These are phyloP conservation scores for Podospora didyma DNA, from an alignment of 495 filamentous ascomycete species.

Conservation along the genomic window DNA sequence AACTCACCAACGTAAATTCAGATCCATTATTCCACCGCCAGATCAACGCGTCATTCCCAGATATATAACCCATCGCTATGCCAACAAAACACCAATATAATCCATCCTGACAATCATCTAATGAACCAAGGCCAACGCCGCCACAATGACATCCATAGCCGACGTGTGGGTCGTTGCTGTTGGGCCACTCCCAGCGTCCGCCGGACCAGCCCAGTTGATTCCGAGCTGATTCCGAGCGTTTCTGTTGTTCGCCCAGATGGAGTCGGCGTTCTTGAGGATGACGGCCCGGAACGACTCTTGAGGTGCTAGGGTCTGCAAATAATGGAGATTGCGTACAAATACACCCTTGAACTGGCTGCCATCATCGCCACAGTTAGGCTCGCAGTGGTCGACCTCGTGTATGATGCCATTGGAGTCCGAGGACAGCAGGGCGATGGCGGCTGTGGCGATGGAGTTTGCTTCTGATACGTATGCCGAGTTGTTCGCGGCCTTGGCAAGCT, in stretches of 20 bases:
- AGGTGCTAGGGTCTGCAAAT: conserved; percentile 51
- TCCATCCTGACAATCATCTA: background rate
- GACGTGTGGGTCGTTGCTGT: conserved; percentile 56
- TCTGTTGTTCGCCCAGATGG: conserved; percentile 63
- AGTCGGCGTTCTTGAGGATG: conserved; percentile 58
- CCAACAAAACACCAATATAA: background rate
- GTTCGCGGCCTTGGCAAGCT: conserved; percentile 54
- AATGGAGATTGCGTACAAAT: conserved; percentile 66
- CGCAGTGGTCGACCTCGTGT: conserved; percentile 54
- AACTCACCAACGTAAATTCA: too few relatives aligned
- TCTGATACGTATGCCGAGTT: conserved; percentile 49
- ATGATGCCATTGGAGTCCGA: conserved; percentile 56
- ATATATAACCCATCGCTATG: too few relatives aligned
- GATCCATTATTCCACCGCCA: too few relatives aligned
- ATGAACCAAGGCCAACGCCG: conserved; percentile 46
- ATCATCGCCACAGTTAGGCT: conserved; percentile 59
- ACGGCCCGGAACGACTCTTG: conserved; percentile 48
- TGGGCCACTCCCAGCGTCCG: conserved; percentile 41
- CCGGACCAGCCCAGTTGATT: conserved; percentile 57
- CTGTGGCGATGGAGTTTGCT: conserved; percentile 62
- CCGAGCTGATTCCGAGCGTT: conserved; percentile 49
- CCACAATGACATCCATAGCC: conserved; percentile 66
- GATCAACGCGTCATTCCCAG: too few relatives aligned
- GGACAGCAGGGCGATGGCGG: conserved; percentile 44
- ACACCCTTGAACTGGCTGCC: conserved; percentile 75